Conservation (phyloP, 177 flowering plant species). For the Vitis hybrid region DNA sequence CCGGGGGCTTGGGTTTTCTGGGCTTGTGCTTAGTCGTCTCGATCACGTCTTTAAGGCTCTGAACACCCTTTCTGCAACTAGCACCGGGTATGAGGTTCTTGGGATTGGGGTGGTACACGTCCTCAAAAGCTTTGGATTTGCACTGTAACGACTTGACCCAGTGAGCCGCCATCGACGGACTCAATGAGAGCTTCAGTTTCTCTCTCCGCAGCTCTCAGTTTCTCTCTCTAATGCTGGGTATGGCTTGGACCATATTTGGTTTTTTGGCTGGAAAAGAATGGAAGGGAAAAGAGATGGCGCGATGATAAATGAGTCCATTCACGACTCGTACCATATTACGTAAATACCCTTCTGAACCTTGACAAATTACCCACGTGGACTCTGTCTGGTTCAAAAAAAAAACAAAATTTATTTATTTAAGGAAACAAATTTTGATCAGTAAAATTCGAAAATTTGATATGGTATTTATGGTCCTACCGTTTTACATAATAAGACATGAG, state of each 20-base stretch:
- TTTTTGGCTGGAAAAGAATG: background rate
- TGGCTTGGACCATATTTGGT: background rate
- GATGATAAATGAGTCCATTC: constrained; percentile 16
- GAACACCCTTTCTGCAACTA: constrained; percentile 61
- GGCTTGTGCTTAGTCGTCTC: constrained; percentile 42
- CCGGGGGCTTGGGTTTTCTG: constrained; percentile 23
- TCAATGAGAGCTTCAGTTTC: background rate
- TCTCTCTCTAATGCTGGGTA: constrained; percentile 10
- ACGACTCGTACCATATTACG: no score
- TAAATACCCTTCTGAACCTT: constrained; percentile 8
- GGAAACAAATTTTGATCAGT: constrained; percentile 10
- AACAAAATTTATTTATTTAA: constrained; percentile 11
- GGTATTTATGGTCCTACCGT: no score
- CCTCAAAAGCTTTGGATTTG: constrained; percentile 77
- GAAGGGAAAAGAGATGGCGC: constrained; percentile 17
- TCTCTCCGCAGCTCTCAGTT: background rate
- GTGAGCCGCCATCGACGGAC: constrained; percentile 66
- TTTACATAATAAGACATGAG: no score
- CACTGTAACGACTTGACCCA: constrained; percentile 93
- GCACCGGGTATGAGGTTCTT: constrained; percentile 37
- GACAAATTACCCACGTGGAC: constrained; percentile 21
- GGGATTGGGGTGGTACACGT: constrained; percentile 52
- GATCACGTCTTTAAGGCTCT: constrained; percentile 70
- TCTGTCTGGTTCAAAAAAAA: constrained; percentile 6
- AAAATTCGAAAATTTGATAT: background rate